phyloP scores from a whole-genome alignment of 768 basidiomycete genomes.

The Phaeotremella skinneri region DNA sequence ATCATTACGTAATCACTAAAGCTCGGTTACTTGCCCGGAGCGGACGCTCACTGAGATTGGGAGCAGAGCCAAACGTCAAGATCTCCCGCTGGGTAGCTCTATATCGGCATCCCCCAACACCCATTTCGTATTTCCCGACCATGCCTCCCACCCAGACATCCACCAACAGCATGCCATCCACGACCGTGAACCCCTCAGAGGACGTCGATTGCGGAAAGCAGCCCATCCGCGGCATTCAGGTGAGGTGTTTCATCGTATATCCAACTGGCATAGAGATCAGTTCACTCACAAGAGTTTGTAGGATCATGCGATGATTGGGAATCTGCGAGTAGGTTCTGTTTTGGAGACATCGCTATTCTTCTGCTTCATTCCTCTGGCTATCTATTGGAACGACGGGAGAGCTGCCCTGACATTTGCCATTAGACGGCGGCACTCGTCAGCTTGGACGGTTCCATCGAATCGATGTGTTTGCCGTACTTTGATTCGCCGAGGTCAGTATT shows the following conservation, averaged over 20 bases:
- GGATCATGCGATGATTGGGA: slow-evolving; percentile 52
- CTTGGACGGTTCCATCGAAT: slow-evolving; percentile 62
- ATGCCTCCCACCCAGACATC: neutral
- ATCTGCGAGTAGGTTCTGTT: slow-evolving; percentile 32
- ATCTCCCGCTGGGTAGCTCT: neutral
- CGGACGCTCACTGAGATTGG: too few species aligned
- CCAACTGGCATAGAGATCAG: neutral
- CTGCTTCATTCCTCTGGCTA: neutral
- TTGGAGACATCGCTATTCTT: neutral
- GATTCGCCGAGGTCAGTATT: slow-evolving; percentile 70
- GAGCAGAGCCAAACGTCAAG: too few species aligned
- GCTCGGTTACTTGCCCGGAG: too few species aligned
- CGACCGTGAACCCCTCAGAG: slow-evolving; percentile 23
- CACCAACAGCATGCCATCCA: slow-evolving; percentile 6
- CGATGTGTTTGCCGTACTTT: slow-evolving; percentile 88
- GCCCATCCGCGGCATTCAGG: slow-evolving; percentile 45
- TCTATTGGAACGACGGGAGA: neutral
- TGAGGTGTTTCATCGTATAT: slow-evolving; percentile 5
- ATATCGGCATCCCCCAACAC: neutral
- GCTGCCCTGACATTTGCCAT: neutral
- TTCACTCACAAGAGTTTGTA: slow-evolving; percentile 1
- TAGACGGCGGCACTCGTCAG: slow-evolving; percentile 50
- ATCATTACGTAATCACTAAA: too few species aligned
- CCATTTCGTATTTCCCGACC: neutral
- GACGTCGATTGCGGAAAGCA: neutral